Evolutionary conservation across 192 early-diverging fungal species (phyloP).

Genomic region (Rhizoclosmatium sp.): DNA sequence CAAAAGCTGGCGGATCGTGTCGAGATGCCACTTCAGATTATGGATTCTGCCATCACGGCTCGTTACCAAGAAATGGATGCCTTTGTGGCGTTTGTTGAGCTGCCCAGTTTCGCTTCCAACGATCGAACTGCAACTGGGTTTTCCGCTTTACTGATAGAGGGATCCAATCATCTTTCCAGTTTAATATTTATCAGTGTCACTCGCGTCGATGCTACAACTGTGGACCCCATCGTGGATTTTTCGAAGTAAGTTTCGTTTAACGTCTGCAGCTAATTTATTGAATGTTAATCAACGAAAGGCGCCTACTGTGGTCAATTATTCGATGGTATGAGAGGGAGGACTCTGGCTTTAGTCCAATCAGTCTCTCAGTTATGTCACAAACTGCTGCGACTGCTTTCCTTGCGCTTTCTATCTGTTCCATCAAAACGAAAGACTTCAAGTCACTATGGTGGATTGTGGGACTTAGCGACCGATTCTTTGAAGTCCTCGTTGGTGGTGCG

Average conservation of each 20-base stretch:
- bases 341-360: constrained; percentile 1
- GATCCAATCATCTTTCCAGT: constrained; percentile 46
- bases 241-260: constrained; percentile 41
- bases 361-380: constrained; percentile 40
- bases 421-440: constrained; percentile 35
- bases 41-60: constrained; percentile 51
- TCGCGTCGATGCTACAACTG: constrained; percentile 3
- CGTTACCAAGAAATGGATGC: constrained; percentile 59
- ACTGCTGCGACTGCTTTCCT: constrained; percentile 53
- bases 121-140: constrained; percentile 22
- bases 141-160: constrained; percentile 47
- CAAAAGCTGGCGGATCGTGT: constrained; percentile 55
- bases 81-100: constrained; percentile 52
- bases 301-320: constrained; percentile 51
- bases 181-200: constrained; percentile 34
- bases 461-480: constrained; percentile 55
- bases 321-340: constrained; percentile 51
- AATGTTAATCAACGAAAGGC: constrained; percentile 34
- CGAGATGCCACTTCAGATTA: constrained; percentile 58
- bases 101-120: constrained; percentile 40
- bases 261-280: not conserved
- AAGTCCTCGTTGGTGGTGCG: constrained; percentile 48
- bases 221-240: constrained; percentile 35
- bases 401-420: constrained; percentile 40
- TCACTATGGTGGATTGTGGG: constrained; percentile 54